Evolutionary conservation across 2,329 filamentous ascomycete species (phyloP).

Genomic region (Septoria petroselini): DNA sequence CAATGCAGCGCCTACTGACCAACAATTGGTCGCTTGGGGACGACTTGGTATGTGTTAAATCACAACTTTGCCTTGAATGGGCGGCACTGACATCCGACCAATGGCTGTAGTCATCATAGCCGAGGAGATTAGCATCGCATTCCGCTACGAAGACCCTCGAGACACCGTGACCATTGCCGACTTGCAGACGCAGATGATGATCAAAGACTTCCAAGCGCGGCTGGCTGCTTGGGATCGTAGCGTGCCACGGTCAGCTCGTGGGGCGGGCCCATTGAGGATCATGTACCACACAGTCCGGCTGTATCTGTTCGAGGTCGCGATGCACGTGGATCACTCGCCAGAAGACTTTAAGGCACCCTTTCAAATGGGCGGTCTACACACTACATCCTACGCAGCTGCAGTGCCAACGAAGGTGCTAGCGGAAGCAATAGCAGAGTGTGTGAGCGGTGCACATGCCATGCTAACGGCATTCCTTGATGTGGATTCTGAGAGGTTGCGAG

Average conservation of each 20-base stretch:
- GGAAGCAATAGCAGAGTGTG: conserved; percentile 63
- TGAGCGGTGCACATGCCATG: conserved; percentile 63
- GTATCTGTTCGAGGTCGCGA: conserved; percentile 72
- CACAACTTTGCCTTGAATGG: too few relatives aligned
- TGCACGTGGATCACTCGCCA: conserved; percentile 61
- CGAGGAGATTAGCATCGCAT: conserved; percentile 66
- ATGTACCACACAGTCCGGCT: conserved; percentile 64
- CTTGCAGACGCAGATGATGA: conserved; percentile 60
- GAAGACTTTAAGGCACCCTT: conserved; percentile 52
- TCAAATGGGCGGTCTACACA: conserved; percentile 47
- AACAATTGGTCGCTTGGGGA: conserved; percentile 58
- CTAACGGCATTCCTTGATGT: conserved; percentile 64
- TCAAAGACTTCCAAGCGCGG: conserved; percentile 64
- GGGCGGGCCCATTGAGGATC: conserved; percentile 59
- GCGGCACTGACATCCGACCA: too few relatives aligned
- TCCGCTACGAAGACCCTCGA: conserved; percentile 63
- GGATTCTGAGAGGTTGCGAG: conserved; percentile 58
- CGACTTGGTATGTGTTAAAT: conserved; percentile 42
- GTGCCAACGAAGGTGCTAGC: conserved; percentile 58
- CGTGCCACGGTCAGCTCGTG: conserved; percentile 41
- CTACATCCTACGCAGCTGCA: conserved; percentile 31
- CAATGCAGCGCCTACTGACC: conserved; percentile 57
- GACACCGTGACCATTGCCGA: conserved; percentile 56
- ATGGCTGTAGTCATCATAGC: conserved; percentile 52
- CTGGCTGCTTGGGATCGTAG: conserved; percentile 58